A percentile compares a stretch with the other conserved stretches of the same genome.
Conservation (phyloP, 257 asterid species). For the Solanum raphanifolium region DNA sequence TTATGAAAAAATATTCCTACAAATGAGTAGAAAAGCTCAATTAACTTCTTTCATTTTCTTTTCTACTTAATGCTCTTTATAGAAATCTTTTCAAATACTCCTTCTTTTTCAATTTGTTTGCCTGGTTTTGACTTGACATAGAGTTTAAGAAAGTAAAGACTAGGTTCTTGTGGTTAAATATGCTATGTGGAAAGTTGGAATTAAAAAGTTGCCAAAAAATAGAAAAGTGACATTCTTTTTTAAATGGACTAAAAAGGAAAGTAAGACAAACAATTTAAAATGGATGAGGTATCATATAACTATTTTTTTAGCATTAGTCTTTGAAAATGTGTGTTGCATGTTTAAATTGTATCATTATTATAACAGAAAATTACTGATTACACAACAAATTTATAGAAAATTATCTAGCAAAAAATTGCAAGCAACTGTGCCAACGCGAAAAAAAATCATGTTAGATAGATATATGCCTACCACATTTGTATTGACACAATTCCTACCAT, state of each 20-base stretch:
- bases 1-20: background rate
- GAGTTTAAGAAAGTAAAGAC: background rate
- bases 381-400: background rate
- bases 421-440: background rate
- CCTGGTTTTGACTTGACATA: background rate
- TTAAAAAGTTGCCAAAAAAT: background rate
- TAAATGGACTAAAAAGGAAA: background rate
- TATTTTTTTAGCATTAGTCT: background rate
- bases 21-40: too few relatives aligned
- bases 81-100: background rate
- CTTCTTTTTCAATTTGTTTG: background rate
- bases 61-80: background rate
- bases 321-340: too few relatives aligned
- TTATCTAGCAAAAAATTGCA: background rate
- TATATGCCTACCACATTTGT: background rate
- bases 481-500: background rate
- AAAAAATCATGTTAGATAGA: background rate
- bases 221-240: background rate
- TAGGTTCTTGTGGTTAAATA: background rate
- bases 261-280: background rate
- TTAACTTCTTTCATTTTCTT: background rate
- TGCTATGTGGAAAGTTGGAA: background rate
- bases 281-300: background rate
- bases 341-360: too few relatives aligned
- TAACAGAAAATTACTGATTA: background rate